These are phyloP conservation scores for Phytopythium aichiense DNA, from an alignment of 352 stramenopile genomes.

Conservation along the genomic window DNA sequence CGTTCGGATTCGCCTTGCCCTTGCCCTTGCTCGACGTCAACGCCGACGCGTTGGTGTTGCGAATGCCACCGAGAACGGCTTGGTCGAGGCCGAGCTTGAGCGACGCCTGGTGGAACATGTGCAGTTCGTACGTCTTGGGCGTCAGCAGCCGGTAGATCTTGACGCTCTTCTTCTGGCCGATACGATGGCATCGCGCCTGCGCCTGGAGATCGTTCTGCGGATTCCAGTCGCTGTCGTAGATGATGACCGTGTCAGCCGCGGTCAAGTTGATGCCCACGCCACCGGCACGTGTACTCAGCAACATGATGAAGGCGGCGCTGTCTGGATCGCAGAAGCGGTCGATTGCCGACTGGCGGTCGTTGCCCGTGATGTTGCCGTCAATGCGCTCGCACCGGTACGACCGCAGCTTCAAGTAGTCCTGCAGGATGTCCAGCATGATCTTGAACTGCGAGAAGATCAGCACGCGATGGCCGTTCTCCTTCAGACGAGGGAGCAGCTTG, in stretches of 20 bases:
- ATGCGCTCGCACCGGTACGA: conserved; percentile 96
- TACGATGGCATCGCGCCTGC: conserved; percentile 89
- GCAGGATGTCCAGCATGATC: conserved; percentile 99
- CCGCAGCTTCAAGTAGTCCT: conserved; percentile 95
- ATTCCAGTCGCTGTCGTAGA: conserved; percentile 99
- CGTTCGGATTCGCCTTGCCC: conserved; percentile 31
- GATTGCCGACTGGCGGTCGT: conserved; percentile 94
- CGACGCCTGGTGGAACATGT: conserved; percentile 93
- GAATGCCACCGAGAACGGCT: conserved; percentile 87
- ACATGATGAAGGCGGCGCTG: conserved; percentile 92
- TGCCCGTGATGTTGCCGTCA: conserved; percentile 97
- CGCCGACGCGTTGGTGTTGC: conserved; percentile 48
- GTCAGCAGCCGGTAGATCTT: conserved; percentile 92
- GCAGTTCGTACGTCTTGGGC: conserved; percentile 90
- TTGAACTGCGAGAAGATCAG: conserved; percentile 99
- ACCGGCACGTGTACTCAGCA: conserved; percentile 97
- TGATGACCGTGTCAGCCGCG: conserved; percentile 95
- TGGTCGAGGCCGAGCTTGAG: conserved; percentile 92
- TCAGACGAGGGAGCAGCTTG: conserved; percentile 96
- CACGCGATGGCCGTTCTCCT: conserved; percentile 94
- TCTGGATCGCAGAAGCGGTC: conserved; percentile 83
- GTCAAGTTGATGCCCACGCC: conserved; percentile 99
- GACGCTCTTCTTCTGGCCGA: conserved; percentile 92
- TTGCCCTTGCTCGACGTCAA: conserved; percentile 23
- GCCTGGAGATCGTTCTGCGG: conserved; percentile 96